Evolutionary conservation across 2,329 filamentous ascomycete genomes (phyloP), one percentile per base, ranked within the genome.

Genomic region (Paraphoma chrysanthemicola): DNA sequence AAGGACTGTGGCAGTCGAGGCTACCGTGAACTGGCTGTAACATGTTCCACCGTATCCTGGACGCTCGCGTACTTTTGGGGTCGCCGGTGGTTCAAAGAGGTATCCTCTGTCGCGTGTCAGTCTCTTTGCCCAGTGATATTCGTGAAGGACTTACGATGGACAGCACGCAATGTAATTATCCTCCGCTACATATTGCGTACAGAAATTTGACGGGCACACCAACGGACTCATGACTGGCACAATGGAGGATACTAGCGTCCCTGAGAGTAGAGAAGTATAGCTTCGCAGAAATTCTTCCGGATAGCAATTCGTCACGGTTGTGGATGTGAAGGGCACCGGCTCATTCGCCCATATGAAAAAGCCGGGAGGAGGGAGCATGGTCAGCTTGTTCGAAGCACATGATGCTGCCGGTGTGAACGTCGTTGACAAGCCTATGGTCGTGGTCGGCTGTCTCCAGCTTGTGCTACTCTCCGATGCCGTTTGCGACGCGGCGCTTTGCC

Each of bases 91-190:
- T 18, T 60, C 48, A 8, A 72, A 63, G n/a, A 53, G 42, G 42
- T 60, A 71, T 3, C 59, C 59, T 7, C 68, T 71, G 28, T 3
- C 10, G 7, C 43, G 16, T 17, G 45, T 56, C 6, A 57, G 48
- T 45, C 17, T 12, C 9, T 31, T 36, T 29, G 6, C 14, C 8
- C 16, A 23, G 6, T 28, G 41, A 39, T 28, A 14, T 4, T 51
- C 28, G 11, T 11, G 12, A 28, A 9, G 3, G 0, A 65, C 65
- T 45, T 59, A 70, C 64, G 54, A 64, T 10, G 68, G 69, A 60
- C 70, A 73, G 51, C 69, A 73, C 2, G 64, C 70, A 14, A 67
- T 57, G 47, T 73, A 73, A 18, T 68, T 68, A 17, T 58, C 59
- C 2, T 58, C 50, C 2, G 51, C 57, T 11, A 63, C 58, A 23